A percentile compares a stretch with the other conserved stretches of the same genome.
Evolutionary conservation across 441 rosid species (phyloP).

Genomic region (Corymbia calophylla): DNA sequence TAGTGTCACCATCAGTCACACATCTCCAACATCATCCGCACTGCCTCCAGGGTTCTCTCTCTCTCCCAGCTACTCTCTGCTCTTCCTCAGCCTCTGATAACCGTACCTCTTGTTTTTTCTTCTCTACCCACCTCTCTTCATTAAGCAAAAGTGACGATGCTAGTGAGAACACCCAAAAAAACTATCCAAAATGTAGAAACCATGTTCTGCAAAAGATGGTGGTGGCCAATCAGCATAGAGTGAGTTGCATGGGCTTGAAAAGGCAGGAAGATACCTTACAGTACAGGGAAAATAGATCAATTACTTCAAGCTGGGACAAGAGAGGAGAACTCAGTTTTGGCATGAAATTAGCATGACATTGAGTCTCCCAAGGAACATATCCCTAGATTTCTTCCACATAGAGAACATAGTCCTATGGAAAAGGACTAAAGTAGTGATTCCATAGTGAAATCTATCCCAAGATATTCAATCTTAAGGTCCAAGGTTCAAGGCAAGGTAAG

Average conservation of each 20-base stretch:
- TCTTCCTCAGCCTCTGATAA: not conserved
- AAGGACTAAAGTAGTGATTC: not conserved
- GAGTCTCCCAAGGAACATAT: not conserved
- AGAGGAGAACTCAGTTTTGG: not conserved
- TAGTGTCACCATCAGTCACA: not conserved
- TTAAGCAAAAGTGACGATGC: not conserved
- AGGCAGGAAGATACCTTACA: not conserved
- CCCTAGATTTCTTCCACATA: not conserved
- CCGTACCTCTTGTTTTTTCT: not conserved
- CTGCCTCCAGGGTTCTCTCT: not conserved
- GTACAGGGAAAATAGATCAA: not conserved
- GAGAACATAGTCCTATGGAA: not conserved
- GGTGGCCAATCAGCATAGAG: not conserved
- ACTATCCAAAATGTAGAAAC: not conserved
- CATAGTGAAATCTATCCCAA: not conserved
- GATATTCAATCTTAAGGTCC: not conserved
- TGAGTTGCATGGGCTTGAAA: not conserved
- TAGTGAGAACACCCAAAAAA: not conserved
- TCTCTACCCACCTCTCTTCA: not conserved
- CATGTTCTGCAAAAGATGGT: not conserved
- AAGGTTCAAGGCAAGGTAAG: not conserved
- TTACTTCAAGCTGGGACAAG: not conserved
- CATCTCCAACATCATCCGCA: not conserved
- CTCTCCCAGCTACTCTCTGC: not conserved
- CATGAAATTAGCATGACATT: not conserved